These are phyloP conservation scores for Mycena floridula DNA, from an alignment of 768 basidiomycete genomes.

Conservation along the genomic window DNA sequence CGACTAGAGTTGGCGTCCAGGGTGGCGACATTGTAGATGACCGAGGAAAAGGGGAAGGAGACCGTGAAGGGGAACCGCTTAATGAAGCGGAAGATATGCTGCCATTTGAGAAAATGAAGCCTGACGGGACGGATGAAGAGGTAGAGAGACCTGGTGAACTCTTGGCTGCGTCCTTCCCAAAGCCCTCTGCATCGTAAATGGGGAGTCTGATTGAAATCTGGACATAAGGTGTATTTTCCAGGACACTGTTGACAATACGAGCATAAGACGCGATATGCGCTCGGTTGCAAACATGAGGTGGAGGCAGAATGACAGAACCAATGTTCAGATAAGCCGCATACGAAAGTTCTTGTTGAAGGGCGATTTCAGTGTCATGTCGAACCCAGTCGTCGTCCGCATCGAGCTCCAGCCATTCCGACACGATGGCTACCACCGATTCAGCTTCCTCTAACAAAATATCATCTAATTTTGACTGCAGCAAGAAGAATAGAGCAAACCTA, in stretches of 20 bases:
- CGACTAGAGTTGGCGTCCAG: constrained; percentile 28
- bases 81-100: constrained; percentile 12
- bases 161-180: too few relatives aligned
- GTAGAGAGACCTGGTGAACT: too few relatives aligned
- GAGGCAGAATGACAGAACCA: constrained; percentile 79
- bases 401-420: constrained; percentile 93
- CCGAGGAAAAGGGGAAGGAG: constrained; percentile 12
- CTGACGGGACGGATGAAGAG: too few relatives aligned
- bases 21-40: constrained; percentile 6
- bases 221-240: constrained; percentile 64
- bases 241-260: constrained; percentile 77
- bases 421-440: constrained; percentile 64
- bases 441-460: constrained; percentile 53
- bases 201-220: constrained; percentile 80
- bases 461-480: constrained; percentile 5
- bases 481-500: constrained; percentile 52
- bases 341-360: constrained; percentile 86
- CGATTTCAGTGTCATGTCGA: constrained; percentile 93
- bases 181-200: constrained; percentile 76
- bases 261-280: constrained; percentile 89
- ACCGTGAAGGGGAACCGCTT: constrained; percentile 5
- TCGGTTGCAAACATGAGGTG: constrained; percentile 63
- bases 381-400: constrained; percentile 92
- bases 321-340: constrained; percentile 92
- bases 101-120: neutral